Base-by-base conservation (phyloP, 768 basidiomycete genomes). In the Boletus barrowsii region DNA sequence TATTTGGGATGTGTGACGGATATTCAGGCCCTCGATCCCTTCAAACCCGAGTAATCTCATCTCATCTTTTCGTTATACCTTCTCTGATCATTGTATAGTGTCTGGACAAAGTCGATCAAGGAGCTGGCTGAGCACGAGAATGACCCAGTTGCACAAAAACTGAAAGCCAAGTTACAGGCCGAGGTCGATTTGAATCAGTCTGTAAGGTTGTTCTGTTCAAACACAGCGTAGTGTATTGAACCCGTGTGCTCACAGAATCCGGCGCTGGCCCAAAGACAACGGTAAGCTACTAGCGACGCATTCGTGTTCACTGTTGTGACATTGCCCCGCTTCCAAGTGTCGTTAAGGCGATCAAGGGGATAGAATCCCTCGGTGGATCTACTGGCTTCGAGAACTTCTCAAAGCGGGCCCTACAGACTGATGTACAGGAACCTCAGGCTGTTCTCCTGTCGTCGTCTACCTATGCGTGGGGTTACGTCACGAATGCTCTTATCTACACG, bases 311-410 rank as follows among this genome's bases (percentile, higher is more conserved):
- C 39, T 13, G 10, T 41, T 30, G 10, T 24, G n/a, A 53, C 18
- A 10, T 5, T 10, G n/a, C 14, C 4, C 29, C 11, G 13, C n/a
- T 36, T 35, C 14, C 29, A 53, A 53, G 52, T 17, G 9, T 53
- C 32, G 8, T 7, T 5, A 1, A 33, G 10, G 15, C 18, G 22
- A 53, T 53, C 39, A 33, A 41, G 30, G 52, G 39, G 6, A 35
- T 53, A 41, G 52, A 53, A 22, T 53, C 50, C 8, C 50, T 54
- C 10, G 53, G 51, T 20, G 40, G 41, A 36, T 29, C 53, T 33
- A 18, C 18, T 14, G 53, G 53, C 13, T 53, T 54, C 18, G 50
- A 53, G 5, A n/a, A n/a, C 10, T 53, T 33, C n/a, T 18, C 32
- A 3, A 8, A 11, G 50, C 29, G 29, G 29, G 8, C 29, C 8